Base-by-base conservation (phyloP, 371 early-diverging fungal genomes). In the Mucor ambiguus region DNA sequence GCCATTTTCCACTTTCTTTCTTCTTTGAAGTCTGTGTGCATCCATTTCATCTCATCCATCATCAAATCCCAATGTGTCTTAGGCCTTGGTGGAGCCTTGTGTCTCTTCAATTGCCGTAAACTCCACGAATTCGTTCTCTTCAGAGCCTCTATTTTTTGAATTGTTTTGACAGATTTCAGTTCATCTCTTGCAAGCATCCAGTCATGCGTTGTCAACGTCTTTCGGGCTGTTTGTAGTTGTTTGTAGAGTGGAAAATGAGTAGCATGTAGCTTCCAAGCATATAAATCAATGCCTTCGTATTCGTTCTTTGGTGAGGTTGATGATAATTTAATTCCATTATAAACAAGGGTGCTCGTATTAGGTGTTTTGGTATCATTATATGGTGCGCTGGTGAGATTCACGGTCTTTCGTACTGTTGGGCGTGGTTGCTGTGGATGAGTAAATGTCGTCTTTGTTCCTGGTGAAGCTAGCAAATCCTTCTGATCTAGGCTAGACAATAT, bases 161-260 rank as follows among this genome's bases (percentile, higher is more conserved):
- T 82, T 7, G 90, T 85, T 54, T 91, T 87, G 41, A 91, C 73
- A 24, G 88, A 83, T 64, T 91, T 91, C 28, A 92, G 72, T 72
- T 97, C 96, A 66, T 95, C 94, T 24, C 93, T 87, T 3, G 92
- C 95, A 24, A 92, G 76, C 89, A 87, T 88, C 95, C 95, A 95
- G 70, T 95, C 93, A 61, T 84, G 86, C 11, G 94, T 92, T 3
- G 85, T 85, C 9, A 96, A 69, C 2, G 83, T 82, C 67, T 95
- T 95, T 16, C 83, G 81, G 6, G 94, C 89, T 4, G 85, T 78
- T 56, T 89, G 89, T 3, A 95, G 64, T 7, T 87, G 67, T 43
- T 86, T 86, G 58, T 84, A 83, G 4, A 96, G 76, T 4, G 95
- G 93, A 56, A 89, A 88, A 26, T 84, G 73, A 38, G 87, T 88